Base-by-base conservation (phyloP, 345 rosid species). In the Brassica nigra region DNA sequence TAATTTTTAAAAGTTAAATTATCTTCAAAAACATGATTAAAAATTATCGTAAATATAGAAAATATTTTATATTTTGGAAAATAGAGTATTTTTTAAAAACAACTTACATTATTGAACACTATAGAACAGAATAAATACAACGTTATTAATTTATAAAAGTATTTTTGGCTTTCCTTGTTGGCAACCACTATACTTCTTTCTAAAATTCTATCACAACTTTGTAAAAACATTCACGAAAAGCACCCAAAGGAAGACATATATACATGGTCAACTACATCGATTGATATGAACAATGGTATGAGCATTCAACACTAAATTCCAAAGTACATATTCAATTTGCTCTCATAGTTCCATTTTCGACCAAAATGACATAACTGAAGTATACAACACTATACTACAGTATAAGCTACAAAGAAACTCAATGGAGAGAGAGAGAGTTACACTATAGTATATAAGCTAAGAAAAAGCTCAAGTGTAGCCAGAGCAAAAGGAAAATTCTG, bases 321-420 rank as follows among this genome's bases (percentile, higher is more conserved):
- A 0, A 61, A 68, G 66, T 62, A 74, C 58, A 68, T 74, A 37
- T 70, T 66, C 65, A 34, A 37, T 63, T 54, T 75, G 67, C 76
- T 63, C 62, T 75, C 72, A 63, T 62, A 62, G 71, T 74, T 49
- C 70, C 71, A 68, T 37, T 23, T 23, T 61, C 31, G 49, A 68
- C 78, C 66, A 80, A 80, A 80, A 75, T 75, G 71, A 69, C 62
- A 66, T 75, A 69, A 69, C 39, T 27, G 14, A 81, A 58, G 77
- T 81, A 76, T 76, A 58, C 64, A 33, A 58, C 64, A 33, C 80
- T 76, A 71, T 76, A 52, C 23, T 79, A 47, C 55, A 47, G 55
- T 47, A 72, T 66, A 79, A 81, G 80, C 80, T 75, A 74, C 30
- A 62, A 57, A 65, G 63, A 76, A 81, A 81, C 73, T 71, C 58